Conservation (phyloP, 192 early-diverging fungal genomes). For the Umbelopsis sp. region DNA sequence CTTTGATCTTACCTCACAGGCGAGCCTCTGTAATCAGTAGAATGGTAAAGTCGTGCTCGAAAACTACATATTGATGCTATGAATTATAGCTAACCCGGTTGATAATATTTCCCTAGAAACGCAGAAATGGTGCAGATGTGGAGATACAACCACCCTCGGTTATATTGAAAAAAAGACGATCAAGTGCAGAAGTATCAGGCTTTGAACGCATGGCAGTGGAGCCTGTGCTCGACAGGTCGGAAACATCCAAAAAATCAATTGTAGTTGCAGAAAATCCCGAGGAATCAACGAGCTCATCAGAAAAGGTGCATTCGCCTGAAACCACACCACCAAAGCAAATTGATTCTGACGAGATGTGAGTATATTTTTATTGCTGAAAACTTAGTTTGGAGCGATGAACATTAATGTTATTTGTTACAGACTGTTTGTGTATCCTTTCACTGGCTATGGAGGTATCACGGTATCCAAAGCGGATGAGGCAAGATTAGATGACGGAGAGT, state of each 20-base stretch:
- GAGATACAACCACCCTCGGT: neutral
- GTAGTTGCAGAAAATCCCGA: neutral
- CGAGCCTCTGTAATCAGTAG: neutral
- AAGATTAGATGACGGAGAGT: constrained; percentile 71
- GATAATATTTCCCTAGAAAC: neutral
- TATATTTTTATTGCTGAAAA: neutral
- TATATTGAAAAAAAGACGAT: neutral
- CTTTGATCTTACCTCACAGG: neutral
- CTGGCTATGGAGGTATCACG: constrained; percentile 50
- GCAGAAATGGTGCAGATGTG: constrained; percentile 2
- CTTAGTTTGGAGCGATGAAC: neutral
- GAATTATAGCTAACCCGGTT: too few species aligned
- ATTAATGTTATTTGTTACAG: neutral
- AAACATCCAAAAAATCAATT: neutral
- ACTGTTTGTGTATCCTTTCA: constrained; percentile 31
- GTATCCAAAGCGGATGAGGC: constrained; percentile 65
- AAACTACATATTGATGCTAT: too few species aligned
- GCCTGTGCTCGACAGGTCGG: too few species aligned
- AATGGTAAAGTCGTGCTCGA: neutral
- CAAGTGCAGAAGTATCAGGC: neutral
- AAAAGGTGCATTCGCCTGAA: neutral
- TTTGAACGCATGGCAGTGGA: neutral
- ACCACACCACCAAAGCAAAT: neutral
- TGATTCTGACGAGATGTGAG: neutral
- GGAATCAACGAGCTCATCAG: too few species aligned